phyloP scores from a whole-genome alignment of 2,329 filamentous ascomycete genomes.

The Juglanconis juglandina region DNA sequence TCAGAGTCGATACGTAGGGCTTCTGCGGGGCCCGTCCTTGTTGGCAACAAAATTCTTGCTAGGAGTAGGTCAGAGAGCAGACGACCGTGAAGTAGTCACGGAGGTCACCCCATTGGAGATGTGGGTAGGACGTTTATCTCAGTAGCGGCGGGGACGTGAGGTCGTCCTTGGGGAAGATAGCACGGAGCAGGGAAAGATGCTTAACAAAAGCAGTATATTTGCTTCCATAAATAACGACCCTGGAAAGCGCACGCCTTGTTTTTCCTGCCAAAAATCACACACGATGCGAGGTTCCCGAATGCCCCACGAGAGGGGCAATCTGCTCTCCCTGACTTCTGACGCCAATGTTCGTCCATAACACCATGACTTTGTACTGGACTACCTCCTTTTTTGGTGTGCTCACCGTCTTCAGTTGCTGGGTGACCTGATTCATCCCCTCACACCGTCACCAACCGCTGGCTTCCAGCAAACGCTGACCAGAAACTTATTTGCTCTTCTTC shows the following conservation, averaged over 20 bases:
- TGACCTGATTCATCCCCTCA: background rate
- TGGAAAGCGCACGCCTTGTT: background rate
- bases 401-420: background rate
- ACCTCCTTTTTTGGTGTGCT: background rate
- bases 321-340: background rate
- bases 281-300: background rate
- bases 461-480: background rate
- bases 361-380: background rate
- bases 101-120: no score
- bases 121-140: no score
- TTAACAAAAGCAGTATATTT: background rate
- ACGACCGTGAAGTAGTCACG: no score
- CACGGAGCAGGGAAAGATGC: no score
- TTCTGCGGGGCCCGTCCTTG: no score
- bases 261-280: background rate
- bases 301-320: background rate
- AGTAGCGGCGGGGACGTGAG: no score
- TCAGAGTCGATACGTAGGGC: no score
- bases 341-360: background rate
- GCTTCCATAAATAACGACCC: background rate
- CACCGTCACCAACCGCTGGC: background rate
- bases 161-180: no score
- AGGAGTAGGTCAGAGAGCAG: no score
- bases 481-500: slow-evolving; percentile 55
- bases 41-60: no score